Evolutionary conservation across 345 rosid genomes (phyloP).

Genomic region (Eucalyptus sp.): DNA sequence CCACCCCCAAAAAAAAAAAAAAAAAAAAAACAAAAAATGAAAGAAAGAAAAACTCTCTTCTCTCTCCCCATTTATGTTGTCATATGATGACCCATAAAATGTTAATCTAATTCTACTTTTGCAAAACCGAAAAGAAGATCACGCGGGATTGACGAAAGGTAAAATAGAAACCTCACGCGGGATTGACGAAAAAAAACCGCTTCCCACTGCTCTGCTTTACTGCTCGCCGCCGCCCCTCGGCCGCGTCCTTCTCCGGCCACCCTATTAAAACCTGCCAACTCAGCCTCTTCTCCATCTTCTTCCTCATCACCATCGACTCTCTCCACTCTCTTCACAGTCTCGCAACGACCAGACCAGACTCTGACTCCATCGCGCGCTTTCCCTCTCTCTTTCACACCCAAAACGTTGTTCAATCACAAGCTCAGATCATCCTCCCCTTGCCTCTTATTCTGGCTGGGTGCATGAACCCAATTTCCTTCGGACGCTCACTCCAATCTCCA

Average conservation of each 20-base stretch:
- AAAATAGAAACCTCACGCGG: background rate
- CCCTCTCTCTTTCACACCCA: background rate
- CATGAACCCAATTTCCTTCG: background rate
- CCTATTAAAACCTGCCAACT: background rate
- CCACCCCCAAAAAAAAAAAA: too few relatives aligned
- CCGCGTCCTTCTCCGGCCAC: too few relatives aligned
- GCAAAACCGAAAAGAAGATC: too few relatives aligned
- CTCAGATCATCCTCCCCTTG: background rate
- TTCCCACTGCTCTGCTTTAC: background rate
- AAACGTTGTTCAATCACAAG: background rate
- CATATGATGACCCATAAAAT: too few relatives aligned
- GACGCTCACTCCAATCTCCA: too few relatives aligned
- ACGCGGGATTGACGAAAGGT: background rate
- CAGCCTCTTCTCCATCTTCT: background rate
- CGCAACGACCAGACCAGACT: background rate
- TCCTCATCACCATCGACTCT: background rate
- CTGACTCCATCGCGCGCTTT: background rate
- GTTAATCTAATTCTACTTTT: too few relatives aligned
- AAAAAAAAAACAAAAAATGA: too few relatives aligned
- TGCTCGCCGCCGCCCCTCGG: too few relatives aligned
- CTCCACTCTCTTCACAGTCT: background rate
- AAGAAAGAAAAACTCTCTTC: too few relatives aligned
- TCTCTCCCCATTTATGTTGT: too few relatives aligned
- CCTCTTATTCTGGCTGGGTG: background rate
- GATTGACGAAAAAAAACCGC: too few relatives aligned